Evolutionary conservation across 352 stramenopile genomes (phyloP).

Genomic region (Phytopythium vexans): DNA sequence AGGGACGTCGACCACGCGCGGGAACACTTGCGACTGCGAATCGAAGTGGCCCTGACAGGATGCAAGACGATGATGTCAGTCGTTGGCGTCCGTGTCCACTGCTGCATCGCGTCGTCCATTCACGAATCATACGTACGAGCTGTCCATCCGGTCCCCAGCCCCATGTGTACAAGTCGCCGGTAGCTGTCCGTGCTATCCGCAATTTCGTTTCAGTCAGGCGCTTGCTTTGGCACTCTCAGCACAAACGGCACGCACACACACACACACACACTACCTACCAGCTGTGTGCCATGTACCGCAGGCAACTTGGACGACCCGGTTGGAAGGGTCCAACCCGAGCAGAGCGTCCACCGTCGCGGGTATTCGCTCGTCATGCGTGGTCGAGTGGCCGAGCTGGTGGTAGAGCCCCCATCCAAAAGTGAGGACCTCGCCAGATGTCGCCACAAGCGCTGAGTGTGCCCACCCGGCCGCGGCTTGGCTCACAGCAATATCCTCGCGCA

Average conservation of each 20-base stretch:
- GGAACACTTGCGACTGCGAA: conserved; percentile 29
- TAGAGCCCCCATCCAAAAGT: conserved; percentile 82
- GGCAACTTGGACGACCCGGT: conserved; percentile 38
- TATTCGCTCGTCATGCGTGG: conserved; percentile 24
- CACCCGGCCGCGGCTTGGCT: conserved; percentile 38
- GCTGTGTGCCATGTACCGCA: conserved; percentile 79
- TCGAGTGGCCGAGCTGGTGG: conserved; percentile 69
- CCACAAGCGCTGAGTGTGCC: conserved; percentile 50
- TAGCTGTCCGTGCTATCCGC: conserved; percentile 33
- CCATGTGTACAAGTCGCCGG: conserved; percentile 76
- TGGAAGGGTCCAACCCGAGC: conserved; percentile 35
- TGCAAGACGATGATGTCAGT: neutral
- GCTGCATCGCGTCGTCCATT: neutral
- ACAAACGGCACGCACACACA: neutral
- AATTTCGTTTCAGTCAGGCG: neutral
- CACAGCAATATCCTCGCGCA: conserved; percentile 6
- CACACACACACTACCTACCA: conserved; percentile 19
- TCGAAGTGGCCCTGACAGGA: conserved; percentile 11
- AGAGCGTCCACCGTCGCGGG: conserved; percentile 40
- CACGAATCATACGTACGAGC: conserved; percentile 33
- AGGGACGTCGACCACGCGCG: conserved; percentile 38
- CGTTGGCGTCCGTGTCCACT: neutral
- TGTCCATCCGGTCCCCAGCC: conserved; percentile 72
- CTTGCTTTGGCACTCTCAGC: too few species aligned
- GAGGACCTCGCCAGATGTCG: conserved; percentile 28